Base-by-base conservation (phyloP, 176 grass and related monocot genomes). In the Miscanthus lutarioriparius region DNA sequence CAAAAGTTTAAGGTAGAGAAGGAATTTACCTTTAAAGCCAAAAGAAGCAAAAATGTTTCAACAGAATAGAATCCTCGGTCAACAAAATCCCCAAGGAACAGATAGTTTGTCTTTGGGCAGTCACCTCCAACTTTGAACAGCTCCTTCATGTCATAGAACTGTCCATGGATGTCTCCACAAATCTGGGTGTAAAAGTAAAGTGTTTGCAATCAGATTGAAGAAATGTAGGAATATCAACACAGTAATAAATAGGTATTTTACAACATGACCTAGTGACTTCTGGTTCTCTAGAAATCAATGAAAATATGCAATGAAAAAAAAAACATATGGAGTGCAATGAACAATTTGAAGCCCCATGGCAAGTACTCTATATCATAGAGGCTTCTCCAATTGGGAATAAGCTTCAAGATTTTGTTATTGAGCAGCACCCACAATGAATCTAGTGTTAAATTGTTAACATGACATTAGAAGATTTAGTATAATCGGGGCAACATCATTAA, bases 131-230 rank as follows among this genome's bases (percentile, higher is more conserved):
- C 96, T 92, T 91, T 99, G 81, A 99, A 99, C 48, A 99, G 83
- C 67, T 99, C 96, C 88, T 99, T 99, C 96, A 99, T 99, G 84
- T 99, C 96, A 81, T 99, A 99, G 67, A 99, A 99, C 39, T 99
- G 96, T 39, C 96, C 96, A 79, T 99, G 96, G 80, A 99, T 99
- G 68, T 99, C 96, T 78, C 96, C 96, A 87, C 96, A 99, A 87
- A 99, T 99, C 96, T 99, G 86, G 76, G 45, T 78, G 49, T 32
- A 83, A 71, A 69, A 33, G 61, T 26, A 69, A 77, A 49, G 37
- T 38, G 59, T 40, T 49, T 74, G 19, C 17, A 79, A 83, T 87
- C 47, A 64, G 38, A 76, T 4, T 66, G 74, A 82, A 79, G 19
- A 69, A 43, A 45, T 27, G 8, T 45, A 43, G 5, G 11, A 82